These are phyloP conservation scores for Spathaspora hagerdaliae DNA, from an alignment of 805 yeast species.

Conservation along the genomic window DNA sequence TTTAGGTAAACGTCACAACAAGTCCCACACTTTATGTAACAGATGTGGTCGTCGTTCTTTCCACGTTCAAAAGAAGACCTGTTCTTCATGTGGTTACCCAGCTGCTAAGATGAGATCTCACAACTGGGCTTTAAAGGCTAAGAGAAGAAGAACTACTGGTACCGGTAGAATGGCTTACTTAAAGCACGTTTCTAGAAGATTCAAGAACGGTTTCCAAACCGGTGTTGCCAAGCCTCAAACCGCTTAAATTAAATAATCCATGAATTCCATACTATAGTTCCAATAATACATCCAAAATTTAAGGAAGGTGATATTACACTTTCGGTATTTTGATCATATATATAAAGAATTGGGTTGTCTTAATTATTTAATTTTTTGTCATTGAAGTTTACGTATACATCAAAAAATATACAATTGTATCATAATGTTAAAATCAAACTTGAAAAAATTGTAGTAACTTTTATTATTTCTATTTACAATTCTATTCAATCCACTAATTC, in stretches of 20 bases:
- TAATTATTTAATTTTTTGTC: slow-evolving; percentile 1
- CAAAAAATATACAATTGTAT: slow-evolving; percentile 7
- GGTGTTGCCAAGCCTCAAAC: slow-evolving; percentile 68
- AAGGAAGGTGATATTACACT: background rate
- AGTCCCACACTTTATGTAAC: slow-evolving; percentile 98
- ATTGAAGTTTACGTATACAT: slow-evolving; percentile 7
- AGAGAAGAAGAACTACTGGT: slow-evolving; percentile 99
- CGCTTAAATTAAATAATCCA: slow-evolving; percentile 42
- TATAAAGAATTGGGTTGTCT: slow-evolving; percentile 3
- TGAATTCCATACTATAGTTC: background rate
- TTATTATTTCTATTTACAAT: background rate
- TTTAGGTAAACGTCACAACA: slow-evolving; percentile 99
- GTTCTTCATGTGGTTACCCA: slow-evolving; percentile 99
- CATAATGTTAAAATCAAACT: slow-evolving; percentile 1
- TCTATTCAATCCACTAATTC: slow-evolving; percentile 12
- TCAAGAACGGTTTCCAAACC: slow-evolving; percentile 98
- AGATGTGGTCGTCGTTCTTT: slow-evolving; percentile 98
- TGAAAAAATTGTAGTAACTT: too few species aligned
- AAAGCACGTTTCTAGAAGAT: slow-evolving; percentile 95
- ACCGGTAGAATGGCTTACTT: slow-evolving; percentile 99
- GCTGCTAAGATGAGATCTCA: slow-evolving; percentile 96
- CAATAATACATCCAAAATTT: background rate
- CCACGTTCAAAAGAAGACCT: slow-evolving; percentile 99
- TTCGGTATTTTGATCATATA: background rate
- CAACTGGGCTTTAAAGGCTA: slow-evolving; percentile 99